Evolutionary conservation across 2,329 filamentous ascomycete species (phyloP).

Genomic region (Fusarium drepaniforme): DNA sequence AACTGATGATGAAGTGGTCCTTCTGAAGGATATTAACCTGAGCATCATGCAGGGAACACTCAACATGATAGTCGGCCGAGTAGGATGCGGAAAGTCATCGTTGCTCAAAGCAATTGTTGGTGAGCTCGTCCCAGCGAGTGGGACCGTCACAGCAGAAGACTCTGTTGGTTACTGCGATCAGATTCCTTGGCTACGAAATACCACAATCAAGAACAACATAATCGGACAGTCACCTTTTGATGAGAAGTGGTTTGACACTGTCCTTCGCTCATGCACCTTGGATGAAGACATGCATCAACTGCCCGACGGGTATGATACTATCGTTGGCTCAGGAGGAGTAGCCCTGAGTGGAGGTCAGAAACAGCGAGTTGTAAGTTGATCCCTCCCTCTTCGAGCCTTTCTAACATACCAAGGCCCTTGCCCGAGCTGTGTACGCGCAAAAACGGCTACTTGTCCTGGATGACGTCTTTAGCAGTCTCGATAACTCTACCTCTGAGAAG

Average conservation of each 20-base stretch:
- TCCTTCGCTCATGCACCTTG: constrained; percentile 51
- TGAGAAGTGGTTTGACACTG: constrained; percentile 43
- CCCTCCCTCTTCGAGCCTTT: not conserved
- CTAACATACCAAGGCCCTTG: constrained; percentile 50
- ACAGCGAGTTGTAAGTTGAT: constrained; percentile 52
- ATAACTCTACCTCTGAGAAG: constrained; percentile 55
- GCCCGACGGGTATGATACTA: constrained; percentile 49
- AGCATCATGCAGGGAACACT: constrained; percentile 34
- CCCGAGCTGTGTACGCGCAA: constrained; percentile 59
- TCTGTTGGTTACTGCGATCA: constrained; percentile 58
- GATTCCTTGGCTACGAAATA: constrained; percentile 57
- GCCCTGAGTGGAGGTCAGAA: constrained; percentile 59
- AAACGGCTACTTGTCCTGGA: constrained; percentile 58
- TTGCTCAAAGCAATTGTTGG: constrained; percentile 54
- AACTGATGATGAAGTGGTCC: constrained; percentile 14
- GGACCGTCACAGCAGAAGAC: constrained; percentile 40
- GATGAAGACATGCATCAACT: constrained; percentile 49
- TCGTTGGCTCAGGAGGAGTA: constrained; percentile 56
- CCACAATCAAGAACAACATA: constrained; percentile 54
- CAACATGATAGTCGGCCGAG: constrained; percentile 55
- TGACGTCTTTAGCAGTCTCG: constrained; percentile 60
- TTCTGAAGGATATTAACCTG: constrained; percentile 45
- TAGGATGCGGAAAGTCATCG: constrained; percentile 59
- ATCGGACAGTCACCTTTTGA: constrained; percentile 46
- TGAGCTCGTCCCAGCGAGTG: constrained; percentile 46